Evolutionary conservation across 2,329 filamentous ascomycete genomes (phyloP).

Genomic region (Ploettnerulaceae sp.): DNA sequence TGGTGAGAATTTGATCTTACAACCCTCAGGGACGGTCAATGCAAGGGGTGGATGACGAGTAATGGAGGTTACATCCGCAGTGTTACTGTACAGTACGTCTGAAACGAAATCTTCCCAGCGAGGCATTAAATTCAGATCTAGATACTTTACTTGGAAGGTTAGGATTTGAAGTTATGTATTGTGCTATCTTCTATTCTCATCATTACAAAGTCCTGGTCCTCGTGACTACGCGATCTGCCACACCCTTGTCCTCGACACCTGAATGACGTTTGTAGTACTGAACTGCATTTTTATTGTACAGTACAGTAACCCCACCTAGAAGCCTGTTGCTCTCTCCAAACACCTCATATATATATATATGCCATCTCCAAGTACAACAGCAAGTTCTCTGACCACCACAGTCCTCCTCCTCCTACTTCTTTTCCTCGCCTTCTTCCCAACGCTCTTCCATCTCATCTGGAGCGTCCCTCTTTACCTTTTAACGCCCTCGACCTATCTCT

Average conservation of each 20-base stretch:
- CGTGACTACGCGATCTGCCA: not conserved
- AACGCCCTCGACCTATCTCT: constrained; percentile 31
- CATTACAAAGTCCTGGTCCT: too few species aligned
- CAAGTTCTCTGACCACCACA: constrained; percentile 35
- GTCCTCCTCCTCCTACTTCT: constrained; percentile 45
- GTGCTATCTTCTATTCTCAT: too few species aligned
- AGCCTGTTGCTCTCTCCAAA: constrained; percentile 8
- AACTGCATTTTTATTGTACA: too few species aligned
- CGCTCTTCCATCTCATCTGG: constrained; percentile 48
- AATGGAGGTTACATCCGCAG: too few species aligned
- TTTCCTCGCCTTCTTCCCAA: constrained; percentile 48
- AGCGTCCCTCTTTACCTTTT: constrained; percentile 43
- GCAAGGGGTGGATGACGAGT: too few species aligned
- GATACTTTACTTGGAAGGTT: not conserved
- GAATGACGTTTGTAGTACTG: too few species aligned
- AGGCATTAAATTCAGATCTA: too few species aligned
- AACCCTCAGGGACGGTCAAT: too few species aligned
- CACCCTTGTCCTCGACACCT: not conserved
- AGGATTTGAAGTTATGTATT: not conserved
- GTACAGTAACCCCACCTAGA: not conserved
- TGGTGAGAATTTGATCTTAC: too few species aligned
- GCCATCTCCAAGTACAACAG: constrained; percentile 18
- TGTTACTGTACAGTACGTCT: too few species aligned
- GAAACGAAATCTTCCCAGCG: too few species aligned
- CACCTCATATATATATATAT: constrained; percentile 19